phyloP scores from a whole-genome alignment of 257 asterid genomes.

The Lycium barbarum region DNA sequence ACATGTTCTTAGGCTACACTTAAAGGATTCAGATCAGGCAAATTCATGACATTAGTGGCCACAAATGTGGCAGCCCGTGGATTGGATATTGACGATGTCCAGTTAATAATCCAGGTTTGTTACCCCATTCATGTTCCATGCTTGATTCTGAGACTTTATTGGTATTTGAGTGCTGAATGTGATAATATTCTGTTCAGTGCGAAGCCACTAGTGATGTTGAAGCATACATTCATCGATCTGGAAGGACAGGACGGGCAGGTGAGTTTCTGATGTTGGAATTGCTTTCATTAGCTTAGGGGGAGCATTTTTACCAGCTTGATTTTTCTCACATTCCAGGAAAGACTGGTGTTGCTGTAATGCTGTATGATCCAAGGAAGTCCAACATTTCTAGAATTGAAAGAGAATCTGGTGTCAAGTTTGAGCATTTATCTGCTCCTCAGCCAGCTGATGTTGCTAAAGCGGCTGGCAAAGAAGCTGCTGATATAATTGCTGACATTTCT shows the following conservation, averaged over 20 bases:
- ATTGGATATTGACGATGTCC: constrained; percentile 93
- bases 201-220: constrained; percentile 98
- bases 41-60: constrained; percentile 83
- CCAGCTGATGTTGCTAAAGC: constrained; percentile 93
- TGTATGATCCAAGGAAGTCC: constrained; percentile 90
- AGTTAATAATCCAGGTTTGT: constrained; percentile 91
- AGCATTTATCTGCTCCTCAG: constrained; percentile 92
- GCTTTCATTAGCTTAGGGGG: constrained; percentile 14
- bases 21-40: constrained; percentile 87
- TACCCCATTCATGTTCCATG: constrained; percentile 8
- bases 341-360: constrained; percentile 92
- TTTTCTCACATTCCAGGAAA: constrained; percentile 60
- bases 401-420: constrained; percentile 95
- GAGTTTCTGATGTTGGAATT: constrained; percentile 33
- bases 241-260: constrained; percentile 99
- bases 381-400: constrained; percentile 85
- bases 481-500: constrained; percentile 66
- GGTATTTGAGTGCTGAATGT: constrained; percentile 29
- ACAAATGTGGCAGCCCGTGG: constrained; percentile 99
- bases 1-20: constrained; percentile 70
- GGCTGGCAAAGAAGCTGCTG: constrained; percentile 87
- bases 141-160: neutral
- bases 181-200: constrained; percentile 56
- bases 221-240: constrained; percentile 98
- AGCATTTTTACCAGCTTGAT: constrained; percentile 22